Percentiles rank a stretch among this genome's conserved stretches.
Conservation (phyloP, 2,329 filamentous ascomycete species). For the Elsinoe australis region DNA sequence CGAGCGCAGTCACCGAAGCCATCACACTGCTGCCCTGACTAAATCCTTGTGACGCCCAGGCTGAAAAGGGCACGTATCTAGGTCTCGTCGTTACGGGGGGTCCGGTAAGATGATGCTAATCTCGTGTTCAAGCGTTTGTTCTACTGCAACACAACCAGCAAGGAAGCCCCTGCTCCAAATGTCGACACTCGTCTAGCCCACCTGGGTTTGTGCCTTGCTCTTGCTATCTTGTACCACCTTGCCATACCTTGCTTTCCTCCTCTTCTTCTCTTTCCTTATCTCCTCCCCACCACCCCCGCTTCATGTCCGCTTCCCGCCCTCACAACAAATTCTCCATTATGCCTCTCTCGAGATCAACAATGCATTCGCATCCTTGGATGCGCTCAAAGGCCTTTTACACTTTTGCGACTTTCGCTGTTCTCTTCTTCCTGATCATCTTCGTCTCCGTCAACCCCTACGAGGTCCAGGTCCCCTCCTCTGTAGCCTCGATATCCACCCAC, state of each 20-base stretch:
- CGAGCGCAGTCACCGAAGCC: too few relatives aligned
- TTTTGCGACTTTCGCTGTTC: slow-evolving; percentile 14
- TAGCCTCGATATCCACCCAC: background rate
- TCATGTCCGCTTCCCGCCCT: slow-evolving; percentile 1
- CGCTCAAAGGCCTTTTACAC: slow-evolving; percentile 20
- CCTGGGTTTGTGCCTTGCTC: background rate
- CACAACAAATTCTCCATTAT: slow-evolving; percentile 12
- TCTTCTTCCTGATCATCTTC: slow-evolving; percentile 19
- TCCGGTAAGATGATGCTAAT: slow-evolving; percentile 11
- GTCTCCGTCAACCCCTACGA: slow-evolving; percentile 17
- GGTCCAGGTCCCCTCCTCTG: background rate
- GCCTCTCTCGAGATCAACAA: background rate
- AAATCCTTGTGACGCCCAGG: too few relatives aligned
- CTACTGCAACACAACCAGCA: slow-evolving; percentile 3
- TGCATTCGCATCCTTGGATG: slow-evolving; percentile 1
- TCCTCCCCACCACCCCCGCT: background rate
- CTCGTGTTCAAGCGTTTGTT: background rate
- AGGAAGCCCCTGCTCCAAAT: background rate
- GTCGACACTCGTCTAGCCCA: background rate
- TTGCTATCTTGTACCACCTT: slow-evolving; percentile 12
- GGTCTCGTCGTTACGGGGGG: background rate
- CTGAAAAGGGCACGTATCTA: background rate
- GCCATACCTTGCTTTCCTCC: slow-evolving; percentile 1
- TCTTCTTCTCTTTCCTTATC: slow-evolving; percentile 1
- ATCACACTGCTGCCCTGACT: too few relatives aligned